A percentile compares a stretch with the other conserved stretches of the same genome.
Evolutionary conservation across 139 green algal genomes (phyloP).

Genomic region (Picochlorum sp.): DNA sequence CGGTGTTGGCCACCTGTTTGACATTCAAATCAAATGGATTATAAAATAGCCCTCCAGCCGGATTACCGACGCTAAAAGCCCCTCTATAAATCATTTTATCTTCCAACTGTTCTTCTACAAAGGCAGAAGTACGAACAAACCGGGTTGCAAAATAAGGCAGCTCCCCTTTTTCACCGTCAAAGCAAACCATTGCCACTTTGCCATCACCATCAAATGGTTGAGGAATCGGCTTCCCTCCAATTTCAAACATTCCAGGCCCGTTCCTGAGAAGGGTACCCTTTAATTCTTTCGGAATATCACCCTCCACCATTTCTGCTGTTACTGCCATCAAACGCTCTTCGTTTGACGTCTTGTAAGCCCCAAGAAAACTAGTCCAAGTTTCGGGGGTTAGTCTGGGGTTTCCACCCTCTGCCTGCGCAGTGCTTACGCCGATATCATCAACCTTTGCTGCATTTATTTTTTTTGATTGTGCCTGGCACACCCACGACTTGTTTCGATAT

Average conservation of each 20-base stretch:
- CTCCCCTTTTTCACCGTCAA: slow-evolving; percentile 5
- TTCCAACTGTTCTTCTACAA: slow-evolving; percentile 24
- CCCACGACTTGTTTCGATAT: no score
- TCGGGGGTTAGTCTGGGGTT: neutral
- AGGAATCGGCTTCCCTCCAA: slow-evolving; percentile 18
- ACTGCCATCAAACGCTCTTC: slow-evolving; percentile 9
- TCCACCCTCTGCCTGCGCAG: no score
- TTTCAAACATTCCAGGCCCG: slow-evolving; percentile 28
- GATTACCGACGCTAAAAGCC: slow-evolving; percentile 30
- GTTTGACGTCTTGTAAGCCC: neutral
- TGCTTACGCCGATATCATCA: no score
- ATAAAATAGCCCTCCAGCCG: slow-evolving; percentile 16
- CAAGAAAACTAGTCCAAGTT: neutral
- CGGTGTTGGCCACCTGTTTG: slow-evolving; percentile 27
- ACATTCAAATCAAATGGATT: slow-evolving; percentile 26
- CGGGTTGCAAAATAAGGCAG: neutral
- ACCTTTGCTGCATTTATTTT: no score
- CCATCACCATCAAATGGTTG: slow-evolving; percentile 37
- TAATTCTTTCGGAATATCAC: slow-evolving; percentile 21
- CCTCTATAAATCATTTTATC: slow-evolving; percentile 27
- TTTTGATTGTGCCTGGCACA: no score
- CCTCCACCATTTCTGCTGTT: slow-evolving; percentile 8
- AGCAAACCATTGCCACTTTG: slow-evolving; percentile 19
- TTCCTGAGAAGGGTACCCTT: slow-evolving; percentile 27
- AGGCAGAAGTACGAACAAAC: slow-evolving; percentile 7